Base-by-base conservation (phyloP, 164 flowering plant species). In the Piper betle region DNA sequence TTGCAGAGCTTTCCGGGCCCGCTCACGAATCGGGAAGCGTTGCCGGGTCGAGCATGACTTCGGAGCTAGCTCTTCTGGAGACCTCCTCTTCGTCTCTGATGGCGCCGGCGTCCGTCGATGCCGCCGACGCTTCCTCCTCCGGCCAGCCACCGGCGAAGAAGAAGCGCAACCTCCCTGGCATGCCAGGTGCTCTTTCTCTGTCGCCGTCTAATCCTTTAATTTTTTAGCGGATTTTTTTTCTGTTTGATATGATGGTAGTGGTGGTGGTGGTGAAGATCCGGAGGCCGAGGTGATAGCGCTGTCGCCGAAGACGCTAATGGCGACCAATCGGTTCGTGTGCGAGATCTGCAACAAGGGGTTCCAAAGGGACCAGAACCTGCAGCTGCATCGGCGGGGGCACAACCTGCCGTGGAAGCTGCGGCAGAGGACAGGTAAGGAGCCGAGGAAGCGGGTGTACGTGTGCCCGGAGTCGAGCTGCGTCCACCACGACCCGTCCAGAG, bases 311-410 rank as follows among this genome's bases (percentile, higher is more conserved):
- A 70, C 88, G 3, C 77, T 85, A 48, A 66, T 83, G 75, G 88
- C 91, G 38, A 85, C 91, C 39, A 85, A 85, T 63, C 60, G 91
- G 3, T 84, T 84, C 64, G 79, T 84, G 62, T 84, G 89, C 64
- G 89, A 84, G 83, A 85, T 85, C 74, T 85, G 91, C 74, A 81
- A 68, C 72, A 85, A 85, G 69, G 91, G 91, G 3, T 85, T 85
- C 55, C 90, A 84, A 61, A 69, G 91, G 6, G 91, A 85, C 65
- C 91, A 85, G 76, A 85, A 85, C 68, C 69, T 85, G 57, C 91
- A 85, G 62, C 85, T 85, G 2, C 91, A 85, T 64, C 75, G 91
- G 39, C 73, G 91, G 0, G 91, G 91, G 7, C 91, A 84, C 62
- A 84, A 84, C 70, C 66, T 84, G 52, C 91, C 91, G 15, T 83